Conservation (phyloP, 108 stramenopile species). For the Schizochytrium sp. region DNA sequence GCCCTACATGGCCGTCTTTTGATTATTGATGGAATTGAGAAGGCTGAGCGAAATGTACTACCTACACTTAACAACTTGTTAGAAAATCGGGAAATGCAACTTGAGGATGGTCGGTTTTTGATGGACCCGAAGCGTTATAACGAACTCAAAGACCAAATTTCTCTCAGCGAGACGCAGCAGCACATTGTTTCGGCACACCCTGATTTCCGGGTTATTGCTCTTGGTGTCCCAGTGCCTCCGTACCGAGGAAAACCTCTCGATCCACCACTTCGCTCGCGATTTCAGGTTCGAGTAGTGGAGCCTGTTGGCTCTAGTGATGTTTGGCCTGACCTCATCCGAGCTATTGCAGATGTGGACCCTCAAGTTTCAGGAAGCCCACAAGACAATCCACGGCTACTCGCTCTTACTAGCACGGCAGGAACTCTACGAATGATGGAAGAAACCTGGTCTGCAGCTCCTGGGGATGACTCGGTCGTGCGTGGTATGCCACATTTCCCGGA, state of each 20-base stretch:
- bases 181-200: slow-evolving; percentile 27
- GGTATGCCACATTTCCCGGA: slow-evolving; percentile 59
- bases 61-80: slow-evolving; percentile 71
- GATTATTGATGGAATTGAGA: slow-evolving; percentile 68
- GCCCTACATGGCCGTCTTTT: slow-evolving; percentile 85
- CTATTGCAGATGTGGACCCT: neutral
- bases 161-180: neutral
- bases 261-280: slow-evolving; percentile 65
- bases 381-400: neutral
- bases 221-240: slow-evolving; percentile 72
- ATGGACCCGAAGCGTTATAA: slow-evolving; percentile 31
- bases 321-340: slow-evolving; percentile 1
- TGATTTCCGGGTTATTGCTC: slow-evolving; percentile 83
- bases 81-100: slow-evolving; percentile 67
- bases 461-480: neutral
- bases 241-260: slow-evolving; percentile 73
- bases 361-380: neutral
- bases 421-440: neutral
- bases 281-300: slow-evolving; percentile 20
- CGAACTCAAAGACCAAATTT: slow-evolving; percentile 22
- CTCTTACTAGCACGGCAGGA: neutral
- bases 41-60: slow-evolving; percentile 71
- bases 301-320: neutral
- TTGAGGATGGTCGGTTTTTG: slow-evolving; percentile 67
- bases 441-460: neutral